Base-by-base conservation (phyloP, 768 basidiomycete species). In the Coprinellus aureogranulatus region DNA sequence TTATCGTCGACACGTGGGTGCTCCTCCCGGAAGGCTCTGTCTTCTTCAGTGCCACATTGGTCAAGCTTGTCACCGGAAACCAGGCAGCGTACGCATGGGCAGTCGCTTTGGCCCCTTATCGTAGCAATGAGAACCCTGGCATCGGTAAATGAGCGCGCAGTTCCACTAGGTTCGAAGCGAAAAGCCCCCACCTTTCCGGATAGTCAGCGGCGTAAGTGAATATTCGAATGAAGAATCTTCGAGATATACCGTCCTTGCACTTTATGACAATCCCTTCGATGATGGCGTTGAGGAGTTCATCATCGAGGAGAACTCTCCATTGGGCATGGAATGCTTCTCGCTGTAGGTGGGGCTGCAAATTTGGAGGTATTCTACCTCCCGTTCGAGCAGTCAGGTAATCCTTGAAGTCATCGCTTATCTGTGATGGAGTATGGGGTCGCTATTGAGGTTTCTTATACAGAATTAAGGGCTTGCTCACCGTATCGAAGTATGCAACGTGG, bases 401-500 rank as follows among this genome's bases (percentile, higher is more conserved):
- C 27, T 53, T 59, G 27, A 52, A 56, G 4, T n/a, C 23, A 18
- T 55, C 48, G 1, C 58, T 54, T 28, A 62, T 58, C 61, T 56
- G 20, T 55, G 4, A 41, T 12, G 58, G 59, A 23, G 41, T 14
- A 26, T 37, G 47, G 10, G 14, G 34, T 6, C 11, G 23, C 20
- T n/a, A 22, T n/a, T n/a, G n/a, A n/a, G n/a, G n/a, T n/a, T n/a
- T n/a, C n/a, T n/a, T n/a, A n/a, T n/a, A n/a, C n/a, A n/a, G n/a
- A n/a, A n/a, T n/a, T n/a, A n/a, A n/a, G n/a, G n/a, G n/a, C n/a
- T n/a, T n/a, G n/a, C 44, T 69, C 66, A 1, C 69, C 65, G 14
- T 72, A 59, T 74, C 74, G 46, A 77, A 65, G 56, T 75, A 76
- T 4, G 68, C 72, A 16, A 77, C 3, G 49, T 73, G 73, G 31